A percentile compares a stretch with the other conserved stretches of the same genome.
phyloP scores from a whole-genome alignment of 2,329 filamentous ascomycete genomes.

The Podosphaera fusca region DNA sequence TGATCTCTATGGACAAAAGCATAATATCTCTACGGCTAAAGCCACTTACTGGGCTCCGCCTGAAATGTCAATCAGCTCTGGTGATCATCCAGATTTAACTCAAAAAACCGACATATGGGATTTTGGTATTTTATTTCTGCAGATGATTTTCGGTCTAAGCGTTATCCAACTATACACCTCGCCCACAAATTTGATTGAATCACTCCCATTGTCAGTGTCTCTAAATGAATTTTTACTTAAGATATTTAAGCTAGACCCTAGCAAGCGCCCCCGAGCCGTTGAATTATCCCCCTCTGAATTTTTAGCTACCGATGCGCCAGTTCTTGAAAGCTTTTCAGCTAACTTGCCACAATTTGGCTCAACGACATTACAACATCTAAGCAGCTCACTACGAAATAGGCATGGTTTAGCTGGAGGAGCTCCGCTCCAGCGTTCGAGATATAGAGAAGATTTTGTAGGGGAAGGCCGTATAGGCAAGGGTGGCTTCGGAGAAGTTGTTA shows the following conservation, averaged over 20 bases:
- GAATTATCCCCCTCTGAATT: slow-evolving; percentile 43
- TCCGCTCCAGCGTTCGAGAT: slow-evolving; percentile 42
- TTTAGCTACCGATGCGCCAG: slow-evolving; percentile 37
- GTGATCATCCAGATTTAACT: slow-evolving; percentile 34
- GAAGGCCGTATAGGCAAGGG: slow-evolving; percentile 75
- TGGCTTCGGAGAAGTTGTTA: slow-evolving; percentile 89
- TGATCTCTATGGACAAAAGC: slow-evolving; percentile 29
- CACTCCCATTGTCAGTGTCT: slow-evolving; percentile 46
- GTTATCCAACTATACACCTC: slow-evolving; percentile 57
- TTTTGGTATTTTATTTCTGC: slow-evolving; percentile 69
- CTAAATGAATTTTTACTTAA: slow-evolving; percentile 60
- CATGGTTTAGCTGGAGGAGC: slow-evolving; percentile 31
- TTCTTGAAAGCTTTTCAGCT: slow-evolving; percentile 21
- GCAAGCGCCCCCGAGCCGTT: slow-evolving; percentile 68
- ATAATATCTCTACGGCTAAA: slow-evolving; percentile 36
- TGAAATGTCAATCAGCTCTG: slow-evolving; percentile 37
- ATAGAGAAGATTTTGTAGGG: slow-evolving; percentile 75
- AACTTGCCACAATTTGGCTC: slow-evolving; percentile 20
- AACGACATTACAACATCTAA: slow-evolving; percentile 1
- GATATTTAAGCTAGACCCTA: slow-evolving; percentile 66
- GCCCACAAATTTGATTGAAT: slow-evolving; percentile 49
- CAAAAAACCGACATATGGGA: slow-evolving; percentile 89
- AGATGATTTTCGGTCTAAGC: slow-evolving; percentile 80
- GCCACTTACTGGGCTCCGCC: slow-evolving; percentile 69
- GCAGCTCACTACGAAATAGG: slow-evolving; percentile 22